A percentile compares a stretch with the other conserved stretches of the same genome.
These are phyloP conservation scores for Hippophae gyantsensis DNA, from an alignment of 306 rosid species.

Conservation along the genomic window DNA sequence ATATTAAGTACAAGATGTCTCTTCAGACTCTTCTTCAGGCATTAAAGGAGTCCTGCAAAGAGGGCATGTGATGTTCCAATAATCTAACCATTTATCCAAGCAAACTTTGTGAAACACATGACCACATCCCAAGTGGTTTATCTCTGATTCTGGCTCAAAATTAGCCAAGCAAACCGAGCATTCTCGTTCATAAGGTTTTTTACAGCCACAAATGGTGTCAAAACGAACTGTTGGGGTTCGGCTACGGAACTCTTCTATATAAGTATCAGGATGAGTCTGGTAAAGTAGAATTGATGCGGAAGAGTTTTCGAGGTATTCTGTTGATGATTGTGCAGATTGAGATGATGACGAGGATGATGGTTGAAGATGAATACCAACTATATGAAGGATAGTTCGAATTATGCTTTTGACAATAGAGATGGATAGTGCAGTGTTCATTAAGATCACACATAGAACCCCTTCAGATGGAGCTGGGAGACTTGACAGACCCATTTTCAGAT, in stretches of 20 bases:
- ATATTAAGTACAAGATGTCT: slow-evolving; percentile 12
- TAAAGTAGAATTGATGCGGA: slow-evolving; percentile 37
- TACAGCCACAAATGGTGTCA: slow-evolving; percentile 29
- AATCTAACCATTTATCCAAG: slow-evolving; percentile 85
- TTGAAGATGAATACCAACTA: slow-evolving; percentile 54
- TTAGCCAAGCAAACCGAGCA: slow-evolving; percentile 70
- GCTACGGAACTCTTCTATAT: slow-evolving; percentile 53
- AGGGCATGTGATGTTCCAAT: slow-evolving; percentile 91
- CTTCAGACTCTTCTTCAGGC: slow-evolving; percentile 39
- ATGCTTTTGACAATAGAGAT: slow-evolving; percentile 70
- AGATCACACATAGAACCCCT: slow-evolving; percentile 61
- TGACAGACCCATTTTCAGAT: slow-evolving; percentile 67
- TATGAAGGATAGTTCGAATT: slow-evolving; percentile 55
- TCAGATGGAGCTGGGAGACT: slow-evolving; percentile 92
- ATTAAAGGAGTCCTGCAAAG: slow-evolving; percentile 79
- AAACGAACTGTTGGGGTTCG: slow-evolving; percentile 44
- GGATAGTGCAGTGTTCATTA: slow-evolving; percentile 68
- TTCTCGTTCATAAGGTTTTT: slow-evolving; percentile 36
- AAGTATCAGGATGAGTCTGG: slow-evolving; percentile 32
- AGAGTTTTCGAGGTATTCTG: slow-evolving; percentile 27
- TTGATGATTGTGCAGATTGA: slow-evolving; percentile 15
- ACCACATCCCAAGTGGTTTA: slow-evolving; percentile 64
- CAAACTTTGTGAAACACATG: slow-evolving; percentile 75
- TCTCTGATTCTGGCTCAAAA: slow-evolving; percentile 69
- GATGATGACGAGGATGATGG: slow-evolving; percentile 20